Base-by-base conservation (phyloP, 768 basidiomycete genomes). In the Termitomyces sp. region DNA sequence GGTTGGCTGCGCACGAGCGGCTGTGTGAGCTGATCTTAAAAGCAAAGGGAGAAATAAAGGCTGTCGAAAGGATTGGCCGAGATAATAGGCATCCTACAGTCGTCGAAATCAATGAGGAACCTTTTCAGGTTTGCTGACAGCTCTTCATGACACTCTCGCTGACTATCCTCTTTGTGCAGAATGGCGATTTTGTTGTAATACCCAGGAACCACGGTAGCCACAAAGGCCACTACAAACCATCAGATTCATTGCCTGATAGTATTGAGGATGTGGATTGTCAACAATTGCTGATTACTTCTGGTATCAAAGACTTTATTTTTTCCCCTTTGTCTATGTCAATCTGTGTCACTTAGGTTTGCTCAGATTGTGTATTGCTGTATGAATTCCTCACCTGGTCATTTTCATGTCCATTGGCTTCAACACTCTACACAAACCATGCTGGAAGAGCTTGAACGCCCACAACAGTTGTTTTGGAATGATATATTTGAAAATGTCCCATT, bases 321-420 rank as follows among this genome's bases (percentile, higher is more conserved):
- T n/a, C n/a, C 45, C 37, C 26, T 13, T 37, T 33, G 44, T 44
- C 28, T 26, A 46, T 50, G 29, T 20, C n/a, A n/a, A 39, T 33
- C 44, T n/a, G 51, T 52, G 29, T 57, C 44, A 15, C 46, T 16
- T 62, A 91, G 89, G 88, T 90, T 92, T 68, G 88, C 77, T 0
- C 77, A 76, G 62, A 84, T 92, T 26, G 66, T 85, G 0, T 80
- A 75, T 51, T 78, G 90, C 56, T 68, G 77, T 16, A 70, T 73
- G 57, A 28, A 54, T 42, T 46, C 34, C 69, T 75, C 16, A 57
- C 71, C 5, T 69, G 76, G 54, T 69, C 57, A 2, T 13, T 79
- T 81, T 0, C 91, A 93, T 67, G 70, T 88, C 10, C 88, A 84
- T 34, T 93, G 89, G 89, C 81, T 88, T 29, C 80, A 87, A 54